Evolutionary conservation across 106 monocot genomes (phyloP), one percentile per base, ranked within the genome.

Genomic region (Chionographis japonica): DNA sequence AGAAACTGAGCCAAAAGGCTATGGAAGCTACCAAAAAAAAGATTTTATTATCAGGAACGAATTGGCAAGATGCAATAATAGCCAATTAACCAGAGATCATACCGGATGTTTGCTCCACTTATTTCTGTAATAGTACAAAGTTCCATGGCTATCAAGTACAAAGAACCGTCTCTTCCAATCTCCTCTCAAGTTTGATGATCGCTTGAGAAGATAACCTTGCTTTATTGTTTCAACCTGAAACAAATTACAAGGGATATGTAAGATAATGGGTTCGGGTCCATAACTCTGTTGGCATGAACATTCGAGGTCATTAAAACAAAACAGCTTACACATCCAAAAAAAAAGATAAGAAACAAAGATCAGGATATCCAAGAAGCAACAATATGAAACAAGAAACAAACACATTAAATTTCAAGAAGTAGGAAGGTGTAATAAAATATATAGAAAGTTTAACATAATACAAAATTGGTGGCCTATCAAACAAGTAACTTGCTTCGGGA

Each of bases 151-250:
- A 77, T 98, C 89, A 58, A 98, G 89, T 38, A 98, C 87, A 83
- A 98, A 98, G 74, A 98, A 98, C 74, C 83, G 85, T 56, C 92
- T 80, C 72, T 98, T 89, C 92, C 97, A 90, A 52, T 87, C 92
- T 74, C 84, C 95, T 79, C 87, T 84, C 66, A 84, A 60, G 66
- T 77, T 84, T 74, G 85, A 81, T 68, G 97, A 87, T 5, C 77
- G 84, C 68, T 98, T 98, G 56, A 92, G 81, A 68, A 98, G 89
- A 81, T 98, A 98, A 3, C 97, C 97, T 87, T 98, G 97, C 67
- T 93, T 98, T 72, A 98, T 87, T 60, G 89, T 87, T 71, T 92
- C 83, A 79, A 92, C 90, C 97, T 98, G 69, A 46, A 79, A 43
- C 16, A 62, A 46, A 13, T 62, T 37, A 58, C 11, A 37, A 60